phyloP scores from a whole-genome alignment of 768 basidiomycete genomes.

The Ramaria sp. region DNA sequence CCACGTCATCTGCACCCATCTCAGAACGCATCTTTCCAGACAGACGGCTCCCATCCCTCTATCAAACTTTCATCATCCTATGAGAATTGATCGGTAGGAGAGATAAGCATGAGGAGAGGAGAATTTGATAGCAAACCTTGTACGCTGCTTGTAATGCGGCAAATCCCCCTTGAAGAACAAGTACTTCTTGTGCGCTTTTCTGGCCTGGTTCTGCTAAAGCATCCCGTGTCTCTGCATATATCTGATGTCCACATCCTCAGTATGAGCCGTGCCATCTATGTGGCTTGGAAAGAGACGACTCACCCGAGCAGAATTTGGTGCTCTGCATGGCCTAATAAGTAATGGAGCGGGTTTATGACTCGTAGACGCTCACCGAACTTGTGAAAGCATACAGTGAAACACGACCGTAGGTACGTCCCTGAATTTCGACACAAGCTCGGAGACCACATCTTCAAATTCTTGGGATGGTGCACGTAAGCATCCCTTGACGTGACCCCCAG shows the following conservation, averaged over 20 bases:
- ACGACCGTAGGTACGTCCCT: constrained; percentile 53
- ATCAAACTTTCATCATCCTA: constrained; percentile 60
- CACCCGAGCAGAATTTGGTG: constrained; percentile 71
- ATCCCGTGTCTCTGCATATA: constrained; percentile 54
- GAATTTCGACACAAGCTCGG: constrained; percentile 45
- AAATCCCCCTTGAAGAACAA: constrained; percentile 65
- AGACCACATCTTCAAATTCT: constrained; percentile 45
- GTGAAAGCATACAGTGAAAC: constrained; percentile 74
- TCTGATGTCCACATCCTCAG: constrained; percentile 24
- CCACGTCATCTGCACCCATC: neutral
- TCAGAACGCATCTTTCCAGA: constrained; percentile 9
- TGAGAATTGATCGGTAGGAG: constrained; percentile 3
- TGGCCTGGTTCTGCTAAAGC: constrained; percentile 31
- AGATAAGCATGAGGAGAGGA: neutral
- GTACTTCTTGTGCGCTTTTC: constrained; percentile 41
- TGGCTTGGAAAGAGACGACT: constrained; percentile 12
- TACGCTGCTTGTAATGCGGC: constrained; percentile 55
- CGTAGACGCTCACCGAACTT: constrained; percentile 47
- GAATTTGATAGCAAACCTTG: constrained; percentile 31
- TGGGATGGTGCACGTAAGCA: constrained; percentile 51
- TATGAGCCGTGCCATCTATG: neutral
- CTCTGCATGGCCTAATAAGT: constrained; percentile 24
- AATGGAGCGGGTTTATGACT: neutral
- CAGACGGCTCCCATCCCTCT: constrained; percentile 54
- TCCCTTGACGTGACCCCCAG: constrained; percentile 68